Conservation (phyloP, 352 stramenopile species). For the Phytophthora melonis region DNA sequence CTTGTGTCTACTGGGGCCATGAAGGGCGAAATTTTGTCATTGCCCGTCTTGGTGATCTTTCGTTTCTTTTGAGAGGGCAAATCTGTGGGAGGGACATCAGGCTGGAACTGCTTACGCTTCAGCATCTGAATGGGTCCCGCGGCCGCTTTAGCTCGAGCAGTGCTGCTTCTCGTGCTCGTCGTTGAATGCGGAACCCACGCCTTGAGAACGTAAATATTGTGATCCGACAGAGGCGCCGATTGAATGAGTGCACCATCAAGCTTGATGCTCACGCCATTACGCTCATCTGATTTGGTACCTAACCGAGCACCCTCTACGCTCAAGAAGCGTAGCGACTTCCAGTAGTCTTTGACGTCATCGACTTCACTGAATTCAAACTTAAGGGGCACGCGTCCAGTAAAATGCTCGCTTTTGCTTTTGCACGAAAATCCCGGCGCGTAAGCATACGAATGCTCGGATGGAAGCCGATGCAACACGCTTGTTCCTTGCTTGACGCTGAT, state of each 20-base stretch:
- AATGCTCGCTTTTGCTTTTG: slow-evolving; percentile 61
- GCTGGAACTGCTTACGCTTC: slow-evolving; percentile 68
- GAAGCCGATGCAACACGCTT: slow-evolving; percentile 61
- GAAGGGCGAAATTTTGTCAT: slow-evolving; percentile 30
- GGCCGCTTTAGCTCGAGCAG: slow-evolving; percentile 65
- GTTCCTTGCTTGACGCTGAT: slow-evolving; percentile 69
- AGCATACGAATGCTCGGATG: slow-evolving; percentile 65
- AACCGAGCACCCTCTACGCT: slow-evolving; percentile 71
- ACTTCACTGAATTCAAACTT: slow-evolving; percentile 52
- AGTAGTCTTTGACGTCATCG: slow-evolving; percentile 70
- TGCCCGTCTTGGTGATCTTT: slow-evolving; percentile 38
- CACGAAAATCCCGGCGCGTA: slow-evolving; percentile 70
- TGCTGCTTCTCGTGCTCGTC: slow-evolving; percentile 48
- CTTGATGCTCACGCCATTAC: slow-evolving; percentile 57
- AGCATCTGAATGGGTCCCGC: slow-evolving; percentile 52
- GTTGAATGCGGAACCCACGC: slow-evolving; percentile 72
- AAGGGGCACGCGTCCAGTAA: slow-evolving; percentile 64
- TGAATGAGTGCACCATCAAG: slow-evolving; percentile 66
- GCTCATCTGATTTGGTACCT: slow-evolving; percentile 45
- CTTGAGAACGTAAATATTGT: slow-evolving; percentile 76
- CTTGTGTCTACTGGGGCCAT: slow-evolving; percentile 42
- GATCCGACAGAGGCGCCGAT: slow-evolving; percentile 61
- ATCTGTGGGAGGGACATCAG: slow-evolving; percentile 7
- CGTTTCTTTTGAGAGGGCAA: slow-evolving; percentile 38
- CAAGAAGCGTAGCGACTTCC: slow-evolving; percentile 78